phyloP scores from a whole-genome alignment of 1,284 basidiomycete species.

The Ustilago nuda region DNA sequence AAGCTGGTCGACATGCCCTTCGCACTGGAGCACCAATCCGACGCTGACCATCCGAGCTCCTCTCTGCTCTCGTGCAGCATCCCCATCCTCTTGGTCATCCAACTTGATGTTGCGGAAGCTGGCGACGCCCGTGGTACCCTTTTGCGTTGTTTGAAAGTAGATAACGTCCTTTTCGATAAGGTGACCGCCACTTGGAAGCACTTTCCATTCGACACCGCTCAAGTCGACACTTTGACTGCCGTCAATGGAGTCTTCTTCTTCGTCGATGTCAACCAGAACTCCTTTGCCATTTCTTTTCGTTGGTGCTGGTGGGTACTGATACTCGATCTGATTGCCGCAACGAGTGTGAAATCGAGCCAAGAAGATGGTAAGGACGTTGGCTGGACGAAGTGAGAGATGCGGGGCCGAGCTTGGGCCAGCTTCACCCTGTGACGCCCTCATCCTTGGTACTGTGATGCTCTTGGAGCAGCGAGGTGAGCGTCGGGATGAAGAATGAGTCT shows the following conservation, averaged over 20 bases:
- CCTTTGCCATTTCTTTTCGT: background rate
- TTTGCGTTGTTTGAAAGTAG: constrained; percentile 41
- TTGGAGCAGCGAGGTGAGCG: background rate
- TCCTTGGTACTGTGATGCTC: background rate
- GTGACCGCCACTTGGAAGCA: constrained; percentile 57
- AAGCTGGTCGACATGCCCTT: constrained; percentile 17
- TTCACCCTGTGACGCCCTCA: constrained; percentile 14
- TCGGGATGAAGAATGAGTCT: background rate
- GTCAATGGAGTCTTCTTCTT: background rate
- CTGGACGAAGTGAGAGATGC: constrained; percentile 26
- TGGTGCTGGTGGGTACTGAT: constrained; percentile 36
- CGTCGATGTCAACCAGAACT: constrained; percentile 33
- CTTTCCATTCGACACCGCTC: constrained; percentile 59
- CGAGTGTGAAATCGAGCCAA: constrained; percentile 55
- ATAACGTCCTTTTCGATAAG: constrained; percentile 51
- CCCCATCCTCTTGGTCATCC: constrained; percentile 12
- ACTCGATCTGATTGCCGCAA: constrained; percentile 56
- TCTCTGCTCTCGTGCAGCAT: constrained; percentile 28
- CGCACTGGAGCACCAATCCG: constrained; percentile 38
- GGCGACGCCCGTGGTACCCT: constrained; percentile 45
- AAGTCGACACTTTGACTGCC: constrained; percentile 16
- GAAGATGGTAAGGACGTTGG: constrained; percentile 55
- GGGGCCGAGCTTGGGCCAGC: constrained; percentile 37
- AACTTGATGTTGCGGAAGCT: constrained; percentile 54
- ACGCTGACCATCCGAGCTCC: constrained; percentile 59